phyloP scores from a whole-genome alignment of 2,329 filamentous ascomycete genomes.

The Arachnopeziza araneosa region DNA sequence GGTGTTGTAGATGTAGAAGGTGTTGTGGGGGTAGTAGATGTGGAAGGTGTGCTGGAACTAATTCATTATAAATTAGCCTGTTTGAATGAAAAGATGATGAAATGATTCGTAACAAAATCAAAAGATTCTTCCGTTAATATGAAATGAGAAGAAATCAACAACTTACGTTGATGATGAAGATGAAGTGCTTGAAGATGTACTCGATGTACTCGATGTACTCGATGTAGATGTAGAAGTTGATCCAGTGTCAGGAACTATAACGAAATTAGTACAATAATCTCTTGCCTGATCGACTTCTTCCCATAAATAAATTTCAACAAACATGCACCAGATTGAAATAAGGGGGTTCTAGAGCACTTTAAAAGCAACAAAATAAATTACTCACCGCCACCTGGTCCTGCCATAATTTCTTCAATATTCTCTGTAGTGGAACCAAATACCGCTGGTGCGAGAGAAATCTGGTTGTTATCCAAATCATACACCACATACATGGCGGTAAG shows the following conservation, averaged over 20 bases:
- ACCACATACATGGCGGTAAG: constrained; percentile 53
- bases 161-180: background rate
- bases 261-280: background rate
- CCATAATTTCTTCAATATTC: constrained; percentile 39
- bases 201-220: no score
- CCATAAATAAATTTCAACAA: no score
- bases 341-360: no score
- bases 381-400: constrained; percentile 42
- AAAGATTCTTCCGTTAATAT: no score
- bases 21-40: background rate
- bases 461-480: constrained; percentile 46
- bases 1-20: background rate
- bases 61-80: no score
- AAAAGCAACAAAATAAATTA: background rate
- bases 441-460: constrained; percentile 44
- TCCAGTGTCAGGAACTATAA: background rate
- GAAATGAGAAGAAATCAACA: no score
- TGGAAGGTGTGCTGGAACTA: background rate
- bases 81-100: no score
- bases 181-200: background rate
- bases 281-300: no score
- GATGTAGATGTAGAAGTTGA: no score
- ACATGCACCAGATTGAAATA: no score
- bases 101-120: no score
- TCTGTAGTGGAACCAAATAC: constrained; percentile 29